A percentile compares a stretch with the other conserved stretches of the same genome.
Conservation (phyloP, 345 rosid species). For the Salix viminalis region DNA sequence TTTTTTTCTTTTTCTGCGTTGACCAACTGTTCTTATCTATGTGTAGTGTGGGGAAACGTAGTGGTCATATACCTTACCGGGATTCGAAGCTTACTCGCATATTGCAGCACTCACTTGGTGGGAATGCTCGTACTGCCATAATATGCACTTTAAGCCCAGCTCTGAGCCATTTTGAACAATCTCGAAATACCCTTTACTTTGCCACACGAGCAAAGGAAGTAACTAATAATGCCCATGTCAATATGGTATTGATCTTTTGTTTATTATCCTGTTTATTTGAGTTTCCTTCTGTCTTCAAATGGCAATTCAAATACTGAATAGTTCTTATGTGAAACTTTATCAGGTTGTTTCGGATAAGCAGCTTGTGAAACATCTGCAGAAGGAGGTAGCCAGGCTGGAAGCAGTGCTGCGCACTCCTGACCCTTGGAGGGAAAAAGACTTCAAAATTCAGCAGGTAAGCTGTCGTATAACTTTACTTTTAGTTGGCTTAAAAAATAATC, state of each 20-base stretch:
- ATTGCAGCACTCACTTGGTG: slow-evolving; percentile 97
- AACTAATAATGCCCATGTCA: slow-evolving; percentile 95
- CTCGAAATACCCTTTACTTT: slow-evolving; percentile 90
- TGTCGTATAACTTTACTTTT: neutral
- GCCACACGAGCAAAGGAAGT: slow-evolving; percentile 99
- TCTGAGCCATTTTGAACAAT: slow-evolving; percentile 79
- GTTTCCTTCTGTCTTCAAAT: neutral
- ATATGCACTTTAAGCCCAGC: slow-evolving; percentile 98
- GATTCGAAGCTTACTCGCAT: slow-evolving; percentile 99
- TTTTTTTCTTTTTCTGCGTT: slow-evolving; percentile 10
- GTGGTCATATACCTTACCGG: slow-evolving; percentile 91
- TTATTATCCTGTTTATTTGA: neutral
- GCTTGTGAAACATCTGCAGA: slow-evolving; percentile 94
- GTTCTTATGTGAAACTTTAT: neutral
- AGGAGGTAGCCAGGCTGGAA: slow-evolving; percentile 96
- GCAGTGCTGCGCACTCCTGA: slow-evolving; percentile 96
- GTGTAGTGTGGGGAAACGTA: slow-evolving; percentile 83
- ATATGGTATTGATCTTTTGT: slow-evolving; percentile 61
- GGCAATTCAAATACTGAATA: neutral
- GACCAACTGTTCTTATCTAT: slow-evolving; percentile 5
- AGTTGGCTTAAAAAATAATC: neutral
- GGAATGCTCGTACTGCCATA: slow-evolving; percentile 98
- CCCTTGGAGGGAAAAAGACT: slow-evolving; percentile 79
- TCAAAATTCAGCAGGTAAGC: slow-evolving; percentile 76
- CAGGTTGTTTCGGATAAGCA: slow-evolving; percentile 98